Evolutionary conservation across 257 asterid genomes (phyloP).

Genomic region (Lantana camara): DNA sequence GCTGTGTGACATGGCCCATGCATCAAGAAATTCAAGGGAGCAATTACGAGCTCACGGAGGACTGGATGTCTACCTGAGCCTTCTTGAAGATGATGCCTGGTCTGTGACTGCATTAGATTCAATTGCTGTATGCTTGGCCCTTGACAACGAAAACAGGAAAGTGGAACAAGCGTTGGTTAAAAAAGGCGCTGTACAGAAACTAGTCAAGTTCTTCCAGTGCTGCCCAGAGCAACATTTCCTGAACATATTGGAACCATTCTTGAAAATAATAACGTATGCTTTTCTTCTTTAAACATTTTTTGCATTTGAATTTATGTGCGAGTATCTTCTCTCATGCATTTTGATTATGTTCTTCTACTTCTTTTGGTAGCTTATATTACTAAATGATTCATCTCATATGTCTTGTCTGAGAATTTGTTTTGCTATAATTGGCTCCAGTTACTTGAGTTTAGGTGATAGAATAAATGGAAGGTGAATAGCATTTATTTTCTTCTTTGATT

Average conservation of each 20-base stretch:
- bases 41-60: conserved; percentile 99
- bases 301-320: background rate
- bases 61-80: conserved; percentile 89
- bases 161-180: conserved; percentile 90
- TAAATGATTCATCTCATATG: conserved; percentile 15
- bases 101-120: conserved; percentile 98
- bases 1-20: conserved; percentile 99
- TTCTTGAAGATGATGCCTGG: conserved; percentile 93
- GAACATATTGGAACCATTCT: conserved; percentile 94
- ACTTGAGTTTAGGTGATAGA: conserved; percentile 7
- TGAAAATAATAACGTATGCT: conserved; percentile 95
- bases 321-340: background rate
- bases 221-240: conserved; percentile 96
- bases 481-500: background rate
- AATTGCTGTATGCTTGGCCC: conserved; percentile 97
- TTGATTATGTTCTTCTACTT: conserved; percentile 2
- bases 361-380: background rate
- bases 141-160: conserved; percentile 87
- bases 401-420: conserved; percentile 10
- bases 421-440: background rate
- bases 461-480: background rate
- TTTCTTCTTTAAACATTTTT: conserved; percentile 8
- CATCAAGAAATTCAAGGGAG: conserved; percentile 96
- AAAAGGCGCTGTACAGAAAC: conserved; percentile 89
- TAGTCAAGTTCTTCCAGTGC: conserved; percentile 87